Conservation (phyloP, 2,329 filamentous ascomycete genomes). For the Cladosporium phlei region DNA sequence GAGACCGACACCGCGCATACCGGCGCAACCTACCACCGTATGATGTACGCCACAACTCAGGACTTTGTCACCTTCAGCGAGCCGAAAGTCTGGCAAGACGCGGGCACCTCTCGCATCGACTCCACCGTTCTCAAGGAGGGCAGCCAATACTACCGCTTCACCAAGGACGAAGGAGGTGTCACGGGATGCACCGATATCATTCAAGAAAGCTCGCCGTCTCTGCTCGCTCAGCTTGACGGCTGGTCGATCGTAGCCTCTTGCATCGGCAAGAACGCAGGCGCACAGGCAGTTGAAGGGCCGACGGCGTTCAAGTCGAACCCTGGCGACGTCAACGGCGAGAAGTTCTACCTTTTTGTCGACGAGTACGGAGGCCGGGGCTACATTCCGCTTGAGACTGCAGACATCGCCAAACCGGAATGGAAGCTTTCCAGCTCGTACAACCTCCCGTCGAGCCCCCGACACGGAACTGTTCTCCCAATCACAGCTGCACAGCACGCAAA, state of each 20-base stretch:
- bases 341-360: slow-evolving; percentile 54
- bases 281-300: slow-evolving; percentile 48
- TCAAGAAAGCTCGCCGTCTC: slow-evolving; percentile 44
- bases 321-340: slow-evolving; percentile 47
- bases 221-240: slow-evolving; percentile 38
- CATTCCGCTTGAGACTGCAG: slow-evolving; percentile 48
- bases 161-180: slow-evolving; percentile 50
- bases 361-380: slow-evolving; percentile 51
- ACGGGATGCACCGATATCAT: slow-evolving; percentile 54
- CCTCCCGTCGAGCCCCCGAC: slow-evolving; percentile 48
- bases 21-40: slow-evolving; percentile 46
- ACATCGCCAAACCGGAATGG: slow-evolving; percentile 49
- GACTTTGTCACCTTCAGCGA: slow-evolving; percentile 50
- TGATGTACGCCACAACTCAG: slow-evolving; percentile 49
- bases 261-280: slow-evolving; percentile 49
- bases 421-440: slow-evolving; percentile 43
- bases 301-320: slow-evolving; percentile 50
- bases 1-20: slow-evolving; percentile 40
- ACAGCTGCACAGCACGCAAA: slow-evolving; percentile 42
- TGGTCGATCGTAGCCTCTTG: slow-evolving; percentile 47
- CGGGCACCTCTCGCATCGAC: slow-evolving; percentile 49
- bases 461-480: slow-evolving; percentile 51
- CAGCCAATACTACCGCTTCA: slow-evolving; percentile 48
- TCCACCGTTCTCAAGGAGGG: slow-evolving; percentile 46
- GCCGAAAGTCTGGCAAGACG: slow-evolving; percentile 49